phyloP scores from a whole-genome alignment of 495 filamentous ascomycete species.

The Penicillium alfredii region DNA sequence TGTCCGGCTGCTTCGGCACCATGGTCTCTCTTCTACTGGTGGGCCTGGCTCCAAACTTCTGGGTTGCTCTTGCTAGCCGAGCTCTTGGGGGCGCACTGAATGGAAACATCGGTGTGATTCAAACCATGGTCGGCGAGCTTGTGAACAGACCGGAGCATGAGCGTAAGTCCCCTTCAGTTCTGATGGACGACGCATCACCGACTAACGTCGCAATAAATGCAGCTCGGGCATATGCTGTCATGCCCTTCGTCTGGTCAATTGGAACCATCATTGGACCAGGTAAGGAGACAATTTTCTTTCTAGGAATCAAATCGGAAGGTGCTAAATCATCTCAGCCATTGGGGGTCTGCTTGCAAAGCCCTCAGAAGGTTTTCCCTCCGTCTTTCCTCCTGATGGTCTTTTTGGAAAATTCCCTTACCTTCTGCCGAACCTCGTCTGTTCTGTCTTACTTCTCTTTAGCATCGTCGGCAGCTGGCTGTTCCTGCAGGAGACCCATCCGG shows the following conservation, averaged over 20 bases:
- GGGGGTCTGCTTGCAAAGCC: conserved; percentile 75
- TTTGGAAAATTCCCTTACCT: conserved; percentile 79
- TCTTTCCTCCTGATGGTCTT: conserved; percentile 56
- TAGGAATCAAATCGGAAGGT: neutral
- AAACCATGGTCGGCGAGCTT: conserved; percentile 87
- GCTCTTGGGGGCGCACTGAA: conserved; percentile 76
- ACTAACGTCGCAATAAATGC: conserved; percentile 1
- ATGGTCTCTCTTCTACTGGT: conserved; percentile 74
- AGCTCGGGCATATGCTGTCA: conserved; percentile 75
- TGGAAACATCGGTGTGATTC: conserved; percentile 83
- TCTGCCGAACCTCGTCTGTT: conserved; percentile 74
- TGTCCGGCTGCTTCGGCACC: conserved; percentile 74
- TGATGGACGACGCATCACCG: conserved; percentile 5
- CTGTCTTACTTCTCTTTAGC: conserved; percentile 62
- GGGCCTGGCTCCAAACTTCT: conserved; percentile 75
- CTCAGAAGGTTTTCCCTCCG: conserved; percentile 56
- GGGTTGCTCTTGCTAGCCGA: conserved; percentile 68
- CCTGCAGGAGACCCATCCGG: conserved; percentile 75
- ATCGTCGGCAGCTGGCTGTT: conserved; percentile 69
- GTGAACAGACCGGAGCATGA: conserved; percentile 76
- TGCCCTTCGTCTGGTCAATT: conserved; percentile 86
- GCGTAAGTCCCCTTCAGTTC: conserved; percentile 46
- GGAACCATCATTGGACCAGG: conserved; percentile 76
- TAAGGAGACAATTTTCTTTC: conserved; percentile 17
- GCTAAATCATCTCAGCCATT: conserved; percentile 46